phyloP scores from a whole-genome alignment of 2,329 filamentous ascomycete genomes.

The Claviceps monticola region DNA sequence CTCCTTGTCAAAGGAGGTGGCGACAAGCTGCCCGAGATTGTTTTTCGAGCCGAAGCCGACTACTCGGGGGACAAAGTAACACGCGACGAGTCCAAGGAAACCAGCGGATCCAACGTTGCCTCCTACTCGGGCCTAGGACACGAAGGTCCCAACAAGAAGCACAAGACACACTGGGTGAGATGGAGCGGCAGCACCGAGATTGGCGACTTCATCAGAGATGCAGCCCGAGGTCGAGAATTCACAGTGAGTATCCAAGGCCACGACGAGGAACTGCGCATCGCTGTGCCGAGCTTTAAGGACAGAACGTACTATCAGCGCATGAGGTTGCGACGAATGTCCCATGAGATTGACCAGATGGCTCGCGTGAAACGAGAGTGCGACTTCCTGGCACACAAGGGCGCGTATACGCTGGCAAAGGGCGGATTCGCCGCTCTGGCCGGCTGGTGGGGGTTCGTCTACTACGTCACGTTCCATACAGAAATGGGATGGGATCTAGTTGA shows the following conservation, averaged over 20 bases:
- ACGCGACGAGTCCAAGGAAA: neutral
- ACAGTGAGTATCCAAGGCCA: slow-evolving; percentile 67
- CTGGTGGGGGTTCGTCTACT: slow-evolving; percentile 79
- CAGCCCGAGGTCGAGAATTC: slow-evolving; percentile 72
- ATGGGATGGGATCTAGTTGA: slow-evolving; percentile 86
- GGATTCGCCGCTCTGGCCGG: slow-evolving; percentile 59
- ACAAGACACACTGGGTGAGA: slow-evolving; percentile 52
- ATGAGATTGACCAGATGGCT: slow-evolving; percentile 53
- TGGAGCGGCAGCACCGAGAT: slow-evolving; percentile 86
- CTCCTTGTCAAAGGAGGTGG: slow-evolving; percentile 47
- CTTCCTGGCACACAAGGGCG: slow-evolving; percentile 57
- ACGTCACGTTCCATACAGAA: slow-evolving; percentile 55
- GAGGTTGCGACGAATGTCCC: slow-evolving; percentile 57
- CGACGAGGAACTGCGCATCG: slow-evolving; percentile 52
- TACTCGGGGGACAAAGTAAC: slow-evolving; percentile 31
- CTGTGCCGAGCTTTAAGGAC: slow-evolving; percentile 77
- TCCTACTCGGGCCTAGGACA: slow-evolving; percentile 58
- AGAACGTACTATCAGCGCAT: slow-evolving; percentile 80
- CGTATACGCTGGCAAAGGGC: slow-evolving; percentile 64
- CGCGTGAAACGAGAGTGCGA: slow-evolving; percentile 75
- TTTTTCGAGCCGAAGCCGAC: slow-evolving; percentile 67
- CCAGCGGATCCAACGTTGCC: slow-evolving; percentile 51
- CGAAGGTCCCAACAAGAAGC: slow-evolving; percentile 31
- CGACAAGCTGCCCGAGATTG: slow-evolving; percentile 59
- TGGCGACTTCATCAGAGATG: slow-evolving; percentile 86